A percentile compares a stretch with the other conserved stretches of the same genome.
Evolutionary conservation across 2,329 filamentous ascomycete genomes (phyloP).

Genomic region (Dothiorella sarmentorum): DNA sequence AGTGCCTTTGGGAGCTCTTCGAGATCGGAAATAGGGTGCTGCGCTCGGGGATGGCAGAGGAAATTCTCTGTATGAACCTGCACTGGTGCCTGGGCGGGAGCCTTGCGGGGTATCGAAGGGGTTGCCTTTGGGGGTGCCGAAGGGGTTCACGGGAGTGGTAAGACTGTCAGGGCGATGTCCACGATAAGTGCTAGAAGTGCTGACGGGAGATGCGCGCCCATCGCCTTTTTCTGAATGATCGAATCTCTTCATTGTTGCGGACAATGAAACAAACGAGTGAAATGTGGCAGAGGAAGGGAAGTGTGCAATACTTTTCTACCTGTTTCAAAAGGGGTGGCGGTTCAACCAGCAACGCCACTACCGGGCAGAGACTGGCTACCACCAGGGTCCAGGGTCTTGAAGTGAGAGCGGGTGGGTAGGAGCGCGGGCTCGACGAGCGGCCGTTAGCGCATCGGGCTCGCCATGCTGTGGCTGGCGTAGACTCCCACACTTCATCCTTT

Average conservation of each 20-base stretch:
- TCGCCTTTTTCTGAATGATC: not conserved
- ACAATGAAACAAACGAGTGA: not conserved
- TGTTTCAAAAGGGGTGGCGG: not conserved
- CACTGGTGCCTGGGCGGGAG: not conserved
- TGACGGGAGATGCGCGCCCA: not conserved
- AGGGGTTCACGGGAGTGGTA: not conserved
- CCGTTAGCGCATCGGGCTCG: constrained; percentile 23
- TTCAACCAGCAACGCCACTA: not conserved
- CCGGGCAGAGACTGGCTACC: not conserved
- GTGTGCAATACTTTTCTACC: constrained; percentile 3
- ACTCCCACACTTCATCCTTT: no score
- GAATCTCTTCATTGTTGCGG: constrained; percentile 11
- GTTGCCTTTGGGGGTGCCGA: constrained; percentile 2
- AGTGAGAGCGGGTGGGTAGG: not conserved
- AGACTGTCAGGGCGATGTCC: not conserved
- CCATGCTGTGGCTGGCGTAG: constrained; percentile 32
- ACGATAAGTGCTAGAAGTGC: not conserved
- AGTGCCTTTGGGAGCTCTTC: constrained; percentile 1
- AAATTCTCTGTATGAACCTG: not conserved
- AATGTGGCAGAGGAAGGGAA: not conserved
- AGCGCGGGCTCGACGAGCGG: not conserved
- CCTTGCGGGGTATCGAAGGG: constrained; percentile 2
- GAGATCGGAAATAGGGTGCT: not conserved
- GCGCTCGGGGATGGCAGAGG: constrained; percentile 1
- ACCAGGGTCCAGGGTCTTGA: constrained; percentile 2